Evolutionary conservation across 202 grass and related monocot species (phyloP), one percentile per base, ranked within the genome.

Genomic region (Setaria viridis): DNA sequence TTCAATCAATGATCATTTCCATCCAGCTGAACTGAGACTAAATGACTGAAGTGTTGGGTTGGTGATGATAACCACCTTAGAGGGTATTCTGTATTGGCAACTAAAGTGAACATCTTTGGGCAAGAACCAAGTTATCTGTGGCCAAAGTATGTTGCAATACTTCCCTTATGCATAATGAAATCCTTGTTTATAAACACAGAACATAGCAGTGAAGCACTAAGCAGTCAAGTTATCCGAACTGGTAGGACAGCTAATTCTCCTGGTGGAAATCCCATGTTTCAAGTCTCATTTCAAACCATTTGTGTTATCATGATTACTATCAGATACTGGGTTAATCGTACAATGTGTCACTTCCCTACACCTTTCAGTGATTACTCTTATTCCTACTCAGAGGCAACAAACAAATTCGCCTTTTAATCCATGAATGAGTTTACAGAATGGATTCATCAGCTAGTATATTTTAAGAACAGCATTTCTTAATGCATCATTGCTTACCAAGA

Each of bases 401-500:
- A 79, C 6, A 30, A 47, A 17, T 7, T 55, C 5, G 2, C 10
- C 10, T 72, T 62, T 82, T 62, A 70, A 69, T 34, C 65, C 29
- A 30, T 79, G 75, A 17, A 3, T 42, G 20, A 55, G 32, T 8
- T 55, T 55, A 63, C 33, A 30, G 43, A 39, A 72, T 2, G n/a
- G 34, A 43, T 66, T 15, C 42, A 85, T 55, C 30, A 70, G 16
- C 11, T 65, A 49, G 35, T 65, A 69, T 48, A 17, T 60, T 46
- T 46, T 46, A 46, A 46, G 7, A 46, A 68, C 1, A 50, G 25
- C 7, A 77, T 57, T 57, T 62, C 33, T 10, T 8, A 20, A 62
- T 54, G 20, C 6, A 55, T 79, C 76, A 67, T 56, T 87, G 21
- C 82, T 88, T 93, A 99, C 97, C 97, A 77, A 99, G 88, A 88